Evolutionary conservation across 2,329 filamentous ascomycete genomes (phyloP), one percentile per base, ranked within the genome.

Genomic region (Verruconis gallopava): DNA sequence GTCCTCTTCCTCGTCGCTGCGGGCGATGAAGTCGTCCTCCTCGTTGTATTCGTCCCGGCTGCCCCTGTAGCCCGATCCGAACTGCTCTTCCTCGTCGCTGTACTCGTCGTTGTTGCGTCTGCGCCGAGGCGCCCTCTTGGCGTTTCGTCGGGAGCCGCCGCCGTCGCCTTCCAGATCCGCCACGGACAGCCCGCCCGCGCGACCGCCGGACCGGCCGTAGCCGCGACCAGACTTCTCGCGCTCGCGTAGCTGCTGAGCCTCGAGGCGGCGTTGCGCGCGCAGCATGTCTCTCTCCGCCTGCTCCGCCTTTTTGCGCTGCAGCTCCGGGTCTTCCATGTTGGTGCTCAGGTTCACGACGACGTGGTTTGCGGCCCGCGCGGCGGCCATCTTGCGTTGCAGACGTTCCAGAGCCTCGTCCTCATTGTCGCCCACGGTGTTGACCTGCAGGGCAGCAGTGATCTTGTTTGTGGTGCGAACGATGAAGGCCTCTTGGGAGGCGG

Each of bases 11-110:
- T 85, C 81, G 49, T 85, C 82, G 51, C 79, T 85, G 3, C 69
- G 69, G 3, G 80, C 83, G 43, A 89, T 72, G 55, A 89, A 89
- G 44, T 80, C 83, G 53, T 89, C 83, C 22, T 81, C 81, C 55
- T 80, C 71, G 47, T 88, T 82, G 55, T 89, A 89, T 50, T 85
- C 80, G 49, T 88, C 80, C 46, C 79, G 72, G 40, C 74, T 72
- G 36, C 66, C 66, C 21, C 75, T 73, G 28, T 72, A 70, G 13
- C 75, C 74, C 25, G 50, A 49, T 15, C 78, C 67, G 45, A 20
- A 36, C 12, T 25, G 13, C 81, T 86, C 83, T 5, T 84, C 84
- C 52, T 88, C 81, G 46, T 85, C 82, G 50, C 83, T 81, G 45
- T 64, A 69, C 46, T 68, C 65, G 39, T 61, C 61, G 46, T 64